Evolutionary conservation across 139 green algal species (phyloP).

Genomic region (Tetraselmis striata): DNA sequence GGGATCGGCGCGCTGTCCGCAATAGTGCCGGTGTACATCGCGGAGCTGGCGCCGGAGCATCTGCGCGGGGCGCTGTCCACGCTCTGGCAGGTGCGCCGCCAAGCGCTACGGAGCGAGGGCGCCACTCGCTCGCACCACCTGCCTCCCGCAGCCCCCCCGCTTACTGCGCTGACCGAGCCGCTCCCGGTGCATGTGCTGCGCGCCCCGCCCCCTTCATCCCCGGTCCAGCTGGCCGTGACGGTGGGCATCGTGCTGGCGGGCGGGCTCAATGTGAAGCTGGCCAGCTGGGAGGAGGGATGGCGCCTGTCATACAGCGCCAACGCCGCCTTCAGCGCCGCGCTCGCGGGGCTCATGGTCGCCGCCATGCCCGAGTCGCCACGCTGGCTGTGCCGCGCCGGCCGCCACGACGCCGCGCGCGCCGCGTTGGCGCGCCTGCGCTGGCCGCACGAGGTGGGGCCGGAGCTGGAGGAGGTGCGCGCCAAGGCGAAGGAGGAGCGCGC

Average conservation of each 20-base stretch:
- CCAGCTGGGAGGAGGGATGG: background rate
- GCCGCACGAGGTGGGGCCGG: background rate
- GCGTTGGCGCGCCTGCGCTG: background rate
- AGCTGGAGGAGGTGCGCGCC: background rate
- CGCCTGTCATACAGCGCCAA: background rate
- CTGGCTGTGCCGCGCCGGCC: background rate
- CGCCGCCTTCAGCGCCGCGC: background rate
- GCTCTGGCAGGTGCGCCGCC: background rate
- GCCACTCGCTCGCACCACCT: no score
- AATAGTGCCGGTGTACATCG: constrained; percentile 10
- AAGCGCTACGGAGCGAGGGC: no score
- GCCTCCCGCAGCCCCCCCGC: no score
- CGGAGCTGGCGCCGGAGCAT: constrained; percentile 1
- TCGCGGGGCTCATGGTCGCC: background rate
- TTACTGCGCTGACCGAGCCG: no score
- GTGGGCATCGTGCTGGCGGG: constrained; percentile 2
- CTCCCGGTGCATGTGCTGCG: no score
- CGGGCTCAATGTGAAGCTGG: background rate
- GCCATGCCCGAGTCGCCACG: constrained; percentile 8
- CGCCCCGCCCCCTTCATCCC: no score
- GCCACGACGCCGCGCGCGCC: background rate
- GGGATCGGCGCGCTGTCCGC: background rate
- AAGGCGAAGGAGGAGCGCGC: background rate
- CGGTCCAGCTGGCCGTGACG: constrained; percentile 3
- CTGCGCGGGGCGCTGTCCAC: constrained; percentile 1